Percentiles rank a stretch among this genome's conserved stretches.
Evolutionary conservation across 225 moss, liverwort and hornwort genomes (phyloP).

Genomic region (Thuidium tamariscinum): DNA sequence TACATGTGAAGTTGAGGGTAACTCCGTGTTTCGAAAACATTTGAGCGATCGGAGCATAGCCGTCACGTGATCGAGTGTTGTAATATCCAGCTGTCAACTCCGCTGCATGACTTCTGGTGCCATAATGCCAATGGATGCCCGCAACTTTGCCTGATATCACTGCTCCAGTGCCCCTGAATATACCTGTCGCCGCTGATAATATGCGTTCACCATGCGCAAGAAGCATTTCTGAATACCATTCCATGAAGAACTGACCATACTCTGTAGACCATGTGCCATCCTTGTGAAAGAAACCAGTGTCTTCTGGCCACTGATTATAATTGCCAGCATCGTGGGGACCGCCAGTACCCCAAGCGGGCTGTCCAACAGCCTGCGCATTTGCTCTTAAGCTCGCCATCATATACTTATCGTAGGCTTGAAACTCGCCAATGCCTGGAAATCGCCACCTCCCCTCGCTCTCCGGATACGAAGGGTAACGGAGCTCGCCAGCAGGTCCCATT

Average conservation of each 20-base stretch:
- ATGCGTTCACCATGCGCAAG: conserved; percentile 54
- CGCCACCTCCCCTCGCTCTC: conserved; percentile 57
- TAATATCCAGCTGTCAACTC: conserved; percentile 76
- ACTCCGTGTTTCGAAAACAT: conserved; percentile 61
- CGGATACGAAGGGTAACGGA: conserved; percentile 65
- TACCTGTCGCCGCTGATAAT: conserved; percentile 37
- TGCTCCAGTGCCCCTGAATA: conserved; percentile 63
- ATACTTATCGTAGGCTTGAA: conserved; percentile 61
- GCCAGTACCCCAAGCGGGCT: conserved; percentile 39
- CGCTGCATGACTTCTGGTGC: conserved; percentile 65
- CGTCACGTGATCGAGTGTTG: conserved; percentile 54
- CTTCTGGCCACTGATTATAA: conserved; percentile 61
- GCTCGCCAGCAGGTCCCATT: conserved; percentile 78
- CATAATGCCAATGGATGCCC: conserved; percentile 73
- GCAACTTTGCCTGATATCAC: conserved; percentile 69
- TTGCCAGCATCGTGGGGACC: conserved; percentile 56
- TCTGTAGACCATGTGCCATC: conserved; percentile 57
- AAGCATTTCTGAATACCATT: conserved; percentile 75
- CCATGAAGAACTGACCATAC: conserved; percentile 63
- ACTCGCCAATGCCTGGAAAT: conserved; percentile 71
- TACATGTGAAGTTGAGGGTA: conserved; percentile 66
- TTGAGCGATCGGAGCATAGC: conserved; percentile 53
- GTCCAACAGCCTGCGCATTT: conserved; percentile 29
- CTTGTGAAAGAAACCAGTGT: conserved; percentile 45
- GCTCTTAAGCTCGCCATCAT: conserved; percentile 50